phyloP scores from a whole-genome alignment of 2,329 filamentous ascomycete genomes.

The Claviceps arundinis region DNA sequence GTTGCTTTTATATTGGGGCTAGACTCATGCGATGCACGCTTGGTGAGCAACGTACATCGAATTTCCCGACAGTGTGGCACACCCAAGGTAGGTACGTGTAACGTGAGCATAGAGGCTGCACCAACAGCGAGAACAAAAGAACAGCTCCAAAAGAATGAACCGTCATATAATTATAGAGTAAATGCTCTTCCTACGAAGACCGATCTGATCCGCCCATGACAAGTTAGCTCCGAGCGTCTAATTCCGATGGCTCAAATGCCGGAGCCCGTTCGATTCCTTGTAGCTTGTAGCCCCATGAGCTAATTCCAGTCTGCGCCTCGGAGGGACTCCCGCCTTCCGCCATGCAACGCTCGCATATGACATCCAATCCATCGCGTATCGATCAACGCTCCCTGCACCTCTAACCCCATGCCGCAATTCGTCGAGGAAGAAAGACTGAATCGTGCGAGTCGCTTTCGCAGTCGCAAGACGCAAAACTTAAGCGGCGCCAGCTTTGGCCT shows the following conservation, averaged over 20 bases:
- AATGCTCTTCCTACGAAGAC: neutral
- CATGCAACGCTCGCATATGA: neutral
- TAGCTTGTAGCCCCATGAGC: neutral
- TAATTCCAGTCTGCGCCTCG: neutral
- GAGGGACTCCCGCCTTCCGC: neutral
- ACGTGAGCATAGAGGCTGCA: too few species aligned
- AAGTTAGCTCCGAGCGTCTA: conserved; percentile 1
- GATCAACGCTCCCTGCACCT: neutral
- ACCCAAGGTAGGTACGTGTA: too few species aligned
- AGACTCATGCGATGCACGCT: too few species aligned
- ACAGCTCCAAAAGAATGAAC: neutral
- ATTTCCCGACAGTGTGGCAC: too few species aligned
- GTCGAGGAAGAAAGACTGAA: neutral
- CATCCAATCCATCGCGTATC: neutral
- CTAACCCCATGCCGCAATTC: neutral
- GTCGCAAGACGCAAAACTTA: neutral
- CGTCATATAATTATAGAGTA: conserved; percentile 2
- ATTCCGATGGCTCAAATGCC: neutral
- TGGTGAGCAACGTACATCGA: too few species aligned
- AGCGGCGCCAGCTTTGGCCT: conserved; percentile 9
- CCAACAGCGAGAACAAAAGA: neutral
- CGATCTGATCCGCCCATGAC: neutral
- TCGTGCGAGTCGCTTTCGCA: neutral
- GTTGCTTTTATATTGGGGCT: too few species aligned
- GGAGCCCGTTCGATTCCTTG: neutral